These are phyloP conservation scores for Phytopythium aichiense DNA, from an alignment of 352 stramenopile genomes.

Conservation along the genomic window DNA sequence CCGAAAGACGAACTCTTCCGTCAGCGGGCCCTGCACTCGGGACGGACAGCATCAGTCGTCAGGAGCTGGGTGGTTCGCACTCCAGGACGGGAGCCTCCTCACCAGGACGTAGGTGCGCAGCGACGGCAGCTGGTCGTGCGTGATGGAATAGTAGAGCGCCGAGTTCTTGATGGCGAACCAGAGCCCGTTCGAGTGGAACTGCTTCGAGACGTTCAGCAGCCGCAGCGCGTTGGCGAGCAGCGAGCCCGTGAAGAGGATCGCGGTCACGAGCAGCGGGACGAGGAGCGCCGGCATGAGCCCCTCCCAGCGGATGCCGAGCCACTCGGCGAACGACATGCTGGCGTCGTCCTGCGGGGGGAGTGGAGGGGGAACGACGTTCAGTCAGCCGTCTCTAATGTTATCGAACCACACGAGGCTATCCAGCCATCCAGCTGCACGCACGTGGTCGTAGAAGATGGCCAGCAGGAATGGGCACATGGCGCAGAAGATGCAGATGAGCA, in stretches of 20 bases:
- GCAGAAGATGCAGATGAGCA: slow-evolving; percentile 87
- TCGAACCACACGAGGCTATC: not conserved
- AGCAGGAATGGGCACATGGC: slow-evolving; percentile 78
- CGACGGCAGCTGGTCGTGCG: slow-evolving; percentile 65
- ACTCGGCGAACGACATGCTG: slow-evolving; percentile 77
- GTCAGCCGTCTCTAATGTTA: not conserved
- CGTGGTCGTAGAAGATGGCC: slow-evolving; percentile 79
- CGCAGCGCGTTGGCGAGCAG: slow-evolving; percentile 69
- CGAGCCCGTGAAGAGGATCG: slow-evolving; percentile 75
- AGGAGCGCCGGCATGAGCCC: slow-evolving; percentile 50
- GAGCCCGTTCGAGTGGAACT: slow-evolving; percentile 65
- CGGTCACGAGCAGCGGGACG: slow-evolving; percentile 62
- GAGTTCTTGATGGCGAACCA: slow-evolving; percentile 86
- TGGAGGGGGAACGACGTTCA: not conserved
- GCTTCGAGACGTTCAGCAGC: slow-evolving; percentile 71
- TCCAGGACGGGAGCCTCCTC: slow-evolving; percentile 4
- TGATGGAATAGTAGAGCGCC: slow-evolving; percentile 72
- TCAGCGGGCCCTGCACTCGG: slow-evolving; percentile 77
- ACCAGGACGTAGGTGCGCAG: slow-evolving; percentile 84
- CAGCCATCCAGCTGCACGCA: slow-evolving; percentile 17
- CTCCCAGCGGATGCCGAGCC: slow-evolving; percentile 75
- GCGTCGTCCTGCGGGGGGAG: slow-evolving; percentile 46
- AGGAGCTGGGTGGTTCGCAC: not conserved
- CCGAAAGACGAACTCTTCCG: slow-evolving; percentile 96
- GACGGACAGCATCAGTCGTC: not conserved